These are phyloP conservation scores for Curvularia spicifera DNA, from an alignment of 2,329 filamentous ascomycete genomes.

Conservation along the genomic window DNA sequence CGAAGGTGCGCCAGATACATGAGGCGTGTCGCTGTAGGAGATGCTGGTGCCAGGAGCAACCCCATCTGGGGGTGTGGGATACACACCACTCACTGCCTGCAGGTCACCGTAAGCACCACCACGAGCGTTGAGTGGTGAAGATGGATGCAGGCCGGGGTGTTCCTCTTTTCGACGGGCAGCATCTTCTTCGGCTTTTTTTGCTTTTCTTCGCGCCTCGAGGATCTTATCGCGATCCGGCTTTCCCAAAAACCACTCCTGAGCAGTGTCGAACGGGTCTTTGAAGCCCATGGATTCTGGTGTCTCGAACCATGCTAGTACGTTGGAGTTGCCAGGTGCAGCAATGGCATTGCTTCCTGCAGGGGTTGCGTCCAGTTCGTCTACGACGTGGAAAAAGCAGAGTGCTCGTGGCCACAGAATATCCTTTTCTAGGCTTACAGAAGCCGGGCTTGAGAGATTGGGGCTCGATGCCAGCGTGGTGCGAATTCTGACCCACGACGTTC, in stretches of 20 bases:
- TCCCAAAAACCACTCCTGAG: conserved; percentile 47
- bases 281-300: conserved; percentile 40
- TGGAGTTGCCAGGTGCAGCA: conserved; percentile 8
- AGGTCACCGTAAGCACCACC: conserved; percentile 45
- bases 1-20: conserved; percentile 31
- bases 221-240: conserved; percentile 46
- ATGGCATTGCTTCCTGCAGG: not conserved
- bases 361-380: conserved; percentile 1
- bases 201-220: conserved; percentile 49
- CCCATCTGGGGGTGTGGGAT: conserved; percentile 52
- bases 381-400: conserved; percentile 40
- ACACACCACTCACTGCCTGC: conserved; percentile 48
- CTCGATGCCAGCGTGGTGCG: conserved; percentile 26
- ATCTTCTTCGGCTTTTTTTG: conserved; percentile 57
- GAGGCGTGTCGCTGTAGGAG: conserved; percentile 39
- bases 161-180: conserved; percentile 48
- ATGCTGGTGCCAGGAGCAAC: conserved; percentile 39
- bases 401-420: conserved; percentile 48
- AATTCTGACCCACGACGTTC: conserved; percentile 42
- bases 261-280: conserved; percentile 44
- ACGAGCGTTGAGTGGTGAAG: conserved; percentile 48
- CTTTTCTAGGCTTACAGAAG: conserved; percentile 20
- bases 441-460: conserved; percentile 21
- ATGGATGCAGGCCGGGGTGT: conserved; percentile 35
- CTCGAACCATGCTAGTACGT: conserved; percentile 41